Evolutionary conservation across 192 early-diverging fungal genomes (phyloP).

Genomic region (Backusella australiensis): DNA sequence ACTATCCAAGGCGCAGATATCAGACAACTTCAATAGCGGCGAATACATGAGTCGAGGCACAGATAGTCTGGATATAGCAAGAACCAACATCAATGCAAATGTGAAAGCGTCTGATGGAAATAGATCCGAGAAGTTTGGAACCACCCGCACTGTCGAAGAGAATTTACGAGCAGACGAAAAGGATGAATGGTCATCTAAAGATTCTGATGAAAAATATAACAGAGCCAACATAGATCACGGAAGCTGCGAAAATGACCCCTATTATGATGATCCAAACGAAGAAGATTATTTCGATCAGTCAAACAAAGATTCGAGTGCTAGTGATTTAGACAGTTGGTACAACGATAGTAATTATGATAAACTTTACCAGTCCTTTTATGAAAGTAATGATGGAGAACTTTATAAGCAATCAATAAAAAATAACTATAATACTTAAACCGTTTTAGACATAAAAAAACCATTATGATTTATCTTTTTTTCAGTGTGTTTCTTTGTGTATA

Average conservation of each 20-base stretch:
- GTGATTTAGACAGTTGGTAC: not conserved
- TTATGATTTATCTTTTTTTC: not conserved
- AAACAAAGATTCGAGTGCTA: not conserved
- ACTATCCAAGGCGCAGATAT: not conserved
- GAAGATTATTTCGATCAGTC: not conserved
- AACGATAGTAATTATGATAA: not conserved
- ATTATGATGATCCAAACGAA: conserved; percentile 2
- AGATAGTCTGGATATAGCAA: not conserved
- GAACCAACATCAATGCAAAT: not conserved
- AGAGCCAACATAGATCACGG: not conserved
- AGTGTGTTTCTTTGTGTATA: not conserved
- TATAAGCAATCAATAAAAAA: not conserved
- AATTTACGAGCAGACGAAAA: not conserved
- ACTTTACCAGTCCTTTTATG: not conserved
- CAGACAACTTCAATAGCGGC: not conserved
- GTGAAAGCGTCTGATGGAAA: not conserved
- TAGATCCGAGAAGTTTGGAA: not conserved
- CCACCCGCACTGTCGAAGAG: not conserved
- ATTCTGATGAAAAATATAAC: not conserved
- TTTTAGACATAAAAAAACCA: not conserved
- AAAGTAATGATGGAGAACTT: not conserved
- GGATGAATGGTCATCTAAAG: not conserved
- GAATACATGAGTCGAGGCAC: not conserved
- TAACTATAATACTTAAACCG: not conserved
- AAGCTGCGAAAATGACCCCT: not conserved